Evolutionary conservation across 768 basidiomycete species (phyloP), one percentile per base, ranked within the genome.

Genomic region (Tremella mesenterica): DNA sequence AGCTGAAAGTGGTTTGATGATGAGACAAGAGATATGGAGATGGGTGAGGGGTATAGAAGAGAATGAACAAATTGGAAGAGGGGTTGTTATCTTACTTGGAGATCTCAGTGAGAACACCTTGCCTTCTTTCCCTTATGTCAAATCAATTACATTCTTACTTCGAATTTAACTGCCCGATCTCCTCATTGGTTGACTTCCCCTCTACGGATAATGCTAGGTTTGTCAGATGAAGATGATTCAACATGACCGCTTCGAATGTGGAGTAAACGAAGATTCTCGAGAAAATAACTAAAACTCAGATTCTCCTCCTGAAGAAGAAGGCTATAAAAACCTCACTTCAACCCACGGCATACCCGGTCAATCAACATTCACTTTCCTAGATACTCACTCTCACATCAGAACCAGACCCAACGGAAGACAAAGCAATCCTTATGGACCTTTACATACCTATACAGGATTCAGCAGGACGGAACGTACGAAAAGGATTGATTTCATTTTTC

Each of bases 51-150:
- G 27, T 13, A 44, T 52, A 1, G 49, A 62, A 41, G 14, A 39
- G 18, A 36, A 21, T 21, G 52, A 39, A 30, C 31, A 46, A 27
- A 23, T 34, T 1, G 7, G 29, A 8, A 23, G 25, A 34, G 53
- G 48, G 12, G 58, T 59, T 7, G 58, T 73, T 2, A 53, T 75
- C 1, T 47, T 73, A 2, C 47, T 69, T 14, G 74, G 74, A 0
- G 74, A 75, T 47, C 56, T 75, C 33, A 75, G 67, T 66, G 43
- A 53, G 67, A 47, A 18, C n/a, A n/a, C n/a, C n/a, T n/a, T n/a
- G 10, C 23, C 28, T 21, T 18, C 9, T 58, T 12, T 43, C 31
- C 23, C 20, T 12, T 23, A 36, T 36, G 47, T 26, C 30, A 27
- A n/a, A 14, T 21, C 48, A 16, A 44, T 33, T 26, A 9, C 10